Percentiles rank a stretch among this genome's conserved stretches.
phyloP scores from a whole-genome alignment of 2,329 filamentous ascomycete genomes.

The Westerdykella ornata region DNA sequence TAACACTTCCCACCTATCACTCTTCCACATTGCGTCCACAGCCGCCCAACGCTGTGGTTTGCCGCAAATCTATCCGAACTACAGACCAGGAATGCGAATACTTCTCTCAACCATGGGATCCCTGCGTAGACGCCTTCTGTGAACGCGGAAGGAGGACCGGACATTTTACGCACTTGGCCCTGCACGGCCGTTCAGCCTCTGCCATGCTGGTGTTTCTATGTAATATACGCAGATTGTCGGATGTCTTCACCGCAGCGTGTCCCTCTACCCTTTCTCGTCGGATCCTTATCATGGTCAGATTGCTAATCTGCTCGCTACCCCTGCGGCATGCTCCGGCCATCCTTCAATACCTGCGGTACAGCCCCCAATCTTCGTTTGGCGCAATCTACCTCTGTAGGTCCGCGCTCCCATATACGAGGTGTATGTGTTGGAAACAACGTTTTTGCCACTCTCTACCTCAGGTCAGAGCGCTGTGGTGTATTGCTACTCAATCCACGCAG shows the following conservation, averaged over 20 bases:
- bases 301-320: not conserved
- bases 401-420: not conserved
- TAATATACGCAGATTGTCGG: too few relatives aligned
- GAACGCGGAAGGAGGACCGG: too few relatives aligned
- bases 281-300: not conserved
- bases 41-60: not conserved
- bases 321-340: not conserved
- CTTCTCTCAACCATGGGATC: too few relatives aligned
- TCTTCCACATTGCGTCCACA: not conserved
- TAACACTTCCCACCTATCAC: not conserved
- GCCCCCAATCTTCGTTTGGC: not conserved
- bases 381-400: not conserved
- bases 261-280: too few relatives aligned
- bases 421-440: not conserved
- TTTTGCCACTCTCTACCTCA: not conserved
- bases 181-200: too few relatives aligned
- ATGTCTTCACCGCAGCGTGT: too few relatives aligned
- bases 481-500: not conserved
- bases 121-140: too few relatives aligned
- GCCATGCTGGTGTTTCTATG: too few relatives aligned
- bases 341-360: not conserved
- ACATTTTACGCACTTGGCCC: too few relatives aligned
- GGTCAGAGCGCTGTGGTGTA: not conserved
- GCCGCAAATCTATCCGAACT: too few relatives aligned
- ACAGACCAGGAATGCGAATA: too few relatives aligned